A percentile compares a stretch with the other conserved stretches of the same genome.
Conservation (phyloP, 1,284 basidiomycete species). For the Coniferiporia weirii region DNA sequence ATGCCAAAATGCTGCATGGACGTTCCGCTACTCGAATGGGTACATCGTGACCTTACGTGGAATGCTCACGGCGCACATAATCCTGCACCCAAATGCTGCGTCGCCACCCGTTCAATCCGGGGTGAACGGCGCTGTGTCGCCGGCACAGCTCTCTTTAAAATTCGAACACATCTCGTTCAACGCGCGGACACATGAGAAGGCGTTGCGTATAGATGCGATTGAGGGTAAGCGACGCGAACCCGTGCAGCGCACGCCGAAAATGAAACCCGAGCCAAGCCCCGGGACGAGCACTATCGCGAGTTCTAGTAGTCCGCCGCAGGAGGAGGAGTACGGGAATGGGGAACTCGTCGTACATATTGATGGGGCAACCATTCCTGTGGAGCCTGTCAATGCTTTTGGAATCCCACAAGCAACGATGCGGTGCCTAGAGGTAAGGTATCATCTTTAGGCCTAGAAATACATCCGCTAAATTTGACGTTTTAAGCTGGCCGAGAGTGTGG, state of each 20-base stretch:
- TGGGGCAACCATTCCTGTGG: conserved; percentile 58
- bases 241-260: conserved; percentile 35
- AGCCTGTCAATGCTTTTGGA: conserved; percentile 79
- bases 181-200: conserved; percentile 64
- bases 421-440: conserved; percentile 61
- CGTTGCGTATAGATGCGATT: conserved; percentile 56
- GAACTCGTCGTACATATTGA: conserved; percentile 54
- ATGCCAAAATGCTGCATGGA: conserved; percentile 66
- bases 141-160: conserved; percentile 37
- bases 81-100: conserved; percentile 33
- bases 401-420: conserved; percentile 82
- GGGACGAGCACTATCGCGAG: conserved; percentile 17
- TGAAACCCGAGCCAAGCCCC: conserved; percentile 25
- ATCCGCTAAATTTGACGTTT: conserved; percentile 7
- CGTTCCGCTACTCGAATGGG: conserved; percentile 68
- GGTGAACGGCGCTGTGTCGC: conserved; percentile 18
- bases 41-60: conserved; percentile 70
- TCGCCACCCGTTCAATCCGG: conserved; percentile 18
- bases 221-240: conserved; percentile 42
- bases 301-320: conserved; percentile 9
- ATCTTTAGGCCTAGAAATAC: not conserved
- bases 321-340: conserved; percentile 32
- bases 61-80: conserved; percentile 57
- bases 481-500: conserved; percentile 71
- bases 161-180: conserved; percentile 69